phyloP scores from a whole-genome alignment of 345 rosid genomes.

The Ceriops decandra region DNA sequence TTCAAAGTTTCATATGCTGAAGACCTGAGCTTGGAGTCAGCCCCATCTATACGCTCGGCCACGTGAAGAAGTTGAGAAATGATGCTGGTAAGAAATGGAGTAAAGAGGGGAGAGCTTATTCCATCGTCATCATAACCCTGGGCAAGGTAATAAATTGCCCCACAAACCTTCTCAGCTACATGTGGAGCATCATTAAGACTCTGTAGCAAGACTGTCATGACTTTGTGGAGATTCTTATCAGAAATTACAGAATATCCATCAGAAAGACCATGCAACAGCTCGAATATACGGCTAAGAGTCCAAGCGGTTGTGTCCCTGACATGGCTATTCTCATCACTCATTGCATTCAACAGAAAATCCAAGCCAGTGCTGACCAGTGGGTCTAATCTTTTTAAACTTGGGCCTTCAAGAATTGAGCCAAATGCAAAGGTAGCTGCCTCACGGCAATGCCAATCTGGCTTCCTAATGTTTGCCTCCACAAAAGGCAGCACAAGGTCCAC shows the following conservation, averaged over 20 bases:
- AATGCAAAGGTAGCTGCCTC: slow-evolving; percentile 96
- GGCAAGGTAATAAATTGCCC: slow-evolving; percentile 88
- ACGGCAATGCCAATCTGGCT: slow-evolving; percentile 74
- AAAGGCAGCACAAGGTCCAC: slow-evolving; percentile 94
- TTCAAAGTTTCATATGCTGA: slow-evolving; percentile 88
- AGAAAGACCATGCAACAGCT: slow-evolving; percentile 77
- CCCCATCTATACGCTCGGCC: slow-evolving; percentile 69
- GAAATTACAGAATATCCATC: slow-evolving; percentile 64
- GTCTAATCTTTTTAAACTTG: slow-evolving; percentile 61
- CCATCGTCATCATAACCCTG: slow-evolving; percentile 89
- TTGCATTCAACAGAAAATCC: slow-evolving; percentile 71
- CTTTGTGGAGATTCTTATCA: slow-evolving; percentile 55
- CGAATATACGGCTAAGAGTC: slow-evolving; percentile 89
- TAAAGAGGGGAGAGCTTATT: slow-evolving; percentile 54
- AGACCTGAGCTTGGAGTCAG: slow-evolving; percentile 69
- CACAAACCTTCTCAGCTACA: slow-evolving; percentile 91
- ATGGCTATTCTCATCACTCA: slow-evolving; percentile 79
- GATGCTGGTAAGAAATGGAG: slow-evolving; percentile 66
- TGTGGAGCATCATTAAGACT: slow-evolving; percentile 74
- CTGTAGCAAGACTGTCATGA: slow-evolving; percentile 62
- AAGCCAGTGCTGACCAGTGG: slow-evolving; percentile 79
- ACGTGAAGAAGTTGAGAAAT: slow-evolving; percentile 57
- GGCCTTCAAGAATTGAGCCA: slow-evolving; percentile 95
- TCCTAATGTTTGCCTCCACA: slow-evolving; percentile 67
- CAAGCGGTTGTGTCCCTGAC: slow-evolving; percentile 96